A percentile compares a stretch with the other conserved stretches of the same genome.
These are phyloP conservation scores for Tephrocybe sp. DNA, from an alignment of 768 basidiomycete species.

Conservation along the genomic window DNA sequence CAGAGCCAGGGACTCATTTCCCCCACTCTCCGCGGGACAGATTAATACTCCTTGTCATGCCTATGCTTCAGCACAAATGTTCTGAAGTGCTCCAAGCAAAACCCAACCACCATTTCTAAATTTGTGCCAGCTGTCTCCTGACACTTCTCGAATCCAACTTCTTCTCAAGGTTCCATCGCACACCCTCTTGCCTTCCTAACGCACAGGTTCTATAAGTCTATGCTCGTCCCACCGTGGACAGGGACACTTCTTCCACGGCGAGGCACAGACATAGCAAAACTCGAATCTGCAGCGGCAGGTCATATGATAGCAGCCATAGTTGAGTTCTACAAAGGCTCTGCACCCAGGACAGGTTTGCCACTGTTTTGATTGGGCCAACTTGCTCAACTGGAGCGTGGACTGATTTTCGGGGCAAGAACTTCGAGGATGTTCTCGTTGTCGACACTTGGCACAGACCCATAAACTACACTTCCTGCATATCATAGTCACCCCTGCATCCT, in stretches of 20 bases:
- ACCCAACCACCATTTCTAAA: too few relatives aligned
- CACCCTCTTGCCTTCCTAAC: conserved; percentile 29
- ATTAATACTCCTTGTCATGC: too few relatives aligned
- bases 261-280: conserved; percentile 68
- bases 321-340: conserved; percentile 50
- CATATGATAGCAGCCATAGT: conserved; percentile 64
- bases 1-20: too few relatives aligned
- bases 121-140: too few relatives aligned
- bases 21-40: too few relatives aligned
- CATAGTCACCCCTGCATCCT: conserved; percentile 13
- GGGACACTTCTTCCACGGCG: conserved; percentile 56
- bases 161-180: conserved; percentile 17
- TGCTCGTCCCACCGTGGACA: conserved; percentile 68
- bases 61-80: too few relatives aligned
- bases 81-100: too few relatives aligned
- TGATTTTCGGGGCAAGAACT: conserved; percentile 41
- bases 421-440: conserved; percentile 37
- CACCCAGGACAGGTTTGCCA: conserved; percentile 71
- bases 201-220: conserved; percentile 31
- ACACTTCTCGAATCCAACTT: too few relatives aligned
- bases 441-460: conserved; percentile 47
- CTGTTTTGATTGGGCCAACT: conserved; percentile 38
- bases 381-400: conserved; percentile 37
- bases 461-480: conserved; percentile 38
- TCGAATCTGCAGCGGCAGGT: conserved; percentile 54